A percentile compares a stretch with the other conserved stretches of the same genome.
Evolutionary conservation across 2,329 filamentous ascomycete genomes (phyloP).

Genomic region (Arthroderma sp.): DNA sequence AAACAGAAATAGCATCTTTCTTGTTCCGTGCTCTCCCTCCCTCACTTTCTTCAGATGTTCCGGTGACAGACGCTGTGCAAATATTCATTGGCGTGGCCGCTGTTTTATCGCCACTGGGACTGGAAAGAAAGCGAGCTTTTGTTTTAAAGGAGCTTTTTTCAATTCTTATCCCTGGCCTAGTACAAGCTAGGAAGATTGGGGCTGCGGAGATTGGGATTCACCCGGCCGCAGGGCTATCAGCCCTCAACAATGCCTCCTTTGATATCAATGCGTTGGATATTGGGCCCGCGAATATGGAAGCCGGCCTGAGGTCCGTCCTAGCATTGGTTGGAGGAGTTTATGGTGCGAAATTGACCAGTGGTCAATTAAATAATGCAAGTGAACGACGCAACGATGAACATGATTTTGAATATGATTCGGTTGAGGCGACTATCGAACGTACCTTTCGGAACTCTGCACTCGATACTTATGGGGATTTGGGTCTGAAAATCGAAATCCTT

Average conservation of each 20-base stretch:
- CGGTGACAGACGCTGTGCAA: conserved; percentile 61
- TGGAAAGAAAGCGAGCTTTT: conserved; percentile 82
- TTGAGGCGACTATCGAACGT: conserved; percentile 32
- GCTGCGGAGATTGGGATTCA: conserved; percentile 95
- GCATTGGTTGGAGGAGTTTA: conserved; percentile 30
- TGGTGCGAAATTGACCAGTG: conserved; percentile 20
- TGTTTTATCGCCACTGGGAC: conserved; percentile 67
- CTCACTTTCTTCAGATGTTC: conserved; percentile 48
- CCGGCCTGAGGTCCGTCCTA: conserved; percentile 30
- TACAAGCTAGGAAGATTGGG: conserved; percentile 81
- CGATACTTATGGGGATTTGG: conserved; percentile 58
- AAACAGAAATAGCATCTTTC: conserved; percentile 52
- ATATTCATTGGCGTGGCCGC: conserved; percentile 76
- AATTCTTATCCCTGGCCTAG: conserved; percentile 68
- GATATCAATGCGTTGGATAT: conserved; percentile 34
- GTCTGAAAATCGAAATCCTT: conserved; percentile 74
- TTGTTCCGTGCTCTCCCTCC: conserved; percentile 61
- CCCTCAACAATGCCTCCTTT: conserved; percentile 46
- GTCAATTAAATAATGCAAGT: neutral
- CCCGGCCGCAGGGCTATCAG: conserved; percentile 74
- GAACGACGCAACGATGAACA: conserved; percentile 13
- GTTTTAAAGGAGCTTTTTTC: conserved; percentile 75
- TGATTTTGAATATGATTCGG: conserved; percentile 24
- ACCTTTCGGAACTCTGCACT: conserved; percentile 36
- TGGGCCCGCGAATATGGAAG: conserved; percentile 32